Evolutionary conservation across 257 asterid genomes (phyloP).

Genomic region (Solanum dulcamara): DNA sequence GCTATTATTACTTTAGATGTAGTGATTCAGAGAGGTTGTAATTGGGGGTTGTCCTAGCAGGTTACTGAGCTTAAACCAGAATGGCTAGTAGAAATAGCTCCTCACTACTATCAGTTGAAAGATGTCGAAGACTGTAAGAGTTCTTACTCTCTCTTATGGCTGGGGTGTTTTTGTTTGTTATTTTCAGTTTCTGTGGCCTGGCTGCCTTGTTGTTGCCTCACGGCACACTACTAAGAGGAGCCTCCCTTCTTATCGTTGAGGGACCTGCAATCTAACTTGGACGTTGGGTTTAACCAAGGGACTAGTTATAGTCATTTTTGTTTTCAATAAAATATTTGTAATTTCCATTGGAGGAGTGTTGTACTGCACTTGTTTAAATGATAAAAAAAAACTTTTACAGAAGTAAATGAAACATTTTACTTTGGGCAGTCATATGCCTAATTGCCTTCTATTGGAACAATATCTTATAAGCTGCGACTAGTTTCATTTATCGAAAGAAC

Average conservation of each 20-base stretch:
- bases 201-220: not conserved
- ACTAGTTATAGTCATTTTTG: not conserved
- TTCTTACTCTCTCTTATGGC: not conserved
- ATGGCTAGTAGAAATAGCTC: slow-evolving; percentile 88
- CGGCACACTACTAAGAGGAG: not conserved
- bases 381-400: not conserved
- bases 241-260: not conserved
- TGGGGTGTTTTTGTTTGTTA: not conserved
- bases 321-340: not conserved
- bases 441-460: not conserved
- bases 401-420: not conserved
- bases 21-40: not conserved
- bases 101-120: slow-evolving; percentile 75
- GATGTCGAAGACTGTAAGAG: slow-evolving; percentile 70
- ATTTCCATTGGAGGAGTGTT: not conserved
- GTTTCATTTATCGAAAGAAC: not conserved
- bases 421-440: not conserved
- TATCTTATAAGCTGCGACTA: not conserved
- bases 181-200: not conserved
- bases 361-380: not conserved
- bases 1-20: not conserved
- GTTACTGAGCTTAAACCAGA: slow-evolving; percentile 84
- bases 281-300: not conserved
- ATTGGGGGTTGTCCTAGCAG: slow-evolving; percentile 15
- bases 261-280: not conserved